Conservation (phyloP, 2,329 filamentous ascomycete species). For the Phaeosphaeria sp. region DNA sequence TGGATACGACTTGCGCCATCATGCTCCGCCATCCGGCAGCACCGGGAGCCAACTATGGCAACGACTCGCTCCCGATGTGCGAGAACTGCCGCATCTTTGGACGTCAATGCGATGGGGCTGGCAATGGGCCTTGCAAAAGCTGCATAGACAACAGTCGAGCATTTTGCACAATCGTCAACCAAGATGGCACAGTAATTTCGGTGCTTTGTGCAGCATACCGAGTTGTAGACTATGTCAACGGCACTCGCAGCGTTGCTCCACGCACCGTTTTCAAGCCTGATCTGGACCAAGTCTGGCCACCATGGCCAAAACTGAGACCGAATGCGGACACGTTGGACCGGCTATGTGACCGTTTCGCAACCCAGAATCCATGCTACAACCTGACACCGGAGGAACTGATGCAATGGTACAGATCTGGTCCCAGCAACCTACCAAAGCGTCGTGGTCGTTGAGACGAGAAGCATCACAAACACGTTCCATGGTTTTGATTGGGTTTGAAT, state of each 20-base stretch:
- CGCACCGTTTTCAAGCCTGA: background rate
- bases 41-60: background rate
- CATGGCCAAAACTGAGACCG: background rate
- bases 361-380: too few relatives aligned
- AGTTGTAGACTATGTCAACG: background rate
- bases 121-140: background rate
- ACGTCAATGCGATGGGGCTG: background rate
- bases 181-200: background rate
- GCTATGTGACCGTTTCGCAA: background rate
- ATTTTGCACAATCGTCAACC: background rate
- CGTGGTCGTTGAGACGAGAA: too few relatives aligned
- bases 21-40: background rate
- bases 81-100: background rate
- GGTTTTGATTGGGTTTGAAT: too few relatives aligned
- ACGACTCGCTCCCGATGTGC: background rate
- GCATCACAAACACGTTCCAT: too few relatives aligned
- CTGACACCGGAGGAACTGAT: too few relatives aligned
- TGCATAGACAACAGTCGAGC: background rate
- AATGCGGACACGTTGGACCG: background rate
- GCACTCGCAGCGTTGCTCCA: background rate
- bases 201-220: background rate
- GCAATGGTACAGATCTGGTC: too few relatives aligned
- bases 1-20: background rate
- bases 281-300: background rate
- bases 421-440: too few relatives aligned